Evolutionary conservation across 345 rosid species (phyloP).

Genomic region (Xanthoceras sorbifolium): DNA sequence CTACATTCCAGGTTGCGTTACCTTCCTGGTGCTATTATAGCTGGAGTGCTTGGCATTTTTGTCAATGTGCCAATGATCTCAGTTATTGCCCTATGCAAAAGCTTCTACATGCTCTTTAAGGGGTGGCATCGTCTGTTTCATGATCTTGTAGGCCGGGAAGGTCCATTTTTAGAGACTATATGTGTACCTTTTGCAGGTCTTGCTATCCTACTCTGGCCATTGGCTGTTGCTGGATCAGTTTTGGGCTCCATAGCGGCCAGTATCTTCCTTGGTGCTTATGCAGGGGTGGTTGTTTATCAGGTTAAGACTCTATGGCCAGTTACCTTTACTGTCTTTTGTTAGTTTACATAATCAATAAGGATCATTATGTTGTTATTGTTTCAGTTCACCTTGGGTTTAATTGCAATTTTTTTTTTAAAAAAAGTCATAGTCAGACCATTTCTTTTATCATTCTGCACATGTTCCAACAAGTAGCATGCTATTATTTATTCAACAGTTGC

Average conservation of each 20-base stretch:
- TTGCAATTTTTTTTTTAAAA: background rate
- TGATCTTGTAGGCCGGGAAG: constrained; percentile 92
- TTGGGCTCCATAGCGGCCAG: constrained; percentile 73
- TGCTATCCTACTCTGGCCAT: constrained; percentile 90
- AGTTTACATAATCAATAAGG: background rate
- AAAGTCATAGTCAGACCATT: background rate
- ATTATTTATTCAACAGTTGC: background rate
- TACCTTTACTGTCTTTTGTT: background rate
- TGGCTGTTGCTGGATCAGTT: constrained; percentile 89
- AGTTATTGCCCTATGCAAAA: constrained; percentile 69
- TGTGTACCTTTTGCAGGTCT: constrained; percentile 98
- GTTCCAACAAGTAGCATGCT: background rate
- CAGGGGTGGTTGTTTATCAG: constrained; percentile 83
- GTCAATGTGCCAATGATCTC: constrained; percentile 75
- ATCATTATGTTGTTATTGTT: background rate
- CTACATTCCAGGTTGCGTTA: constrained; percentile 56
- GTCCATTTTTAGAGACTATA: constrained; percentile 96
- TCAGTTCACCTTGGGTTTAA: background rate
- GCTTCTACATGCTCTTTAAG: constrained; percentile 90
- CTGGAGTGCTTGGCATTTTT: constrained; percentile 60
- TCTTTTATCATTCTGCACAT: background rate
- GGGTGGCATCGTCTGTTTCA: constrained; percentile 96
- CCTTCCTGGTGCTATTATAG: constrained; percentile 72
- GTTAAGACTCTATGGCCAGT: constrained; percentile 28
- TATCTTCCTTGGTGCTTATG: constrained; percentile 85